These are phyloP conservation scores for Fusarium penzigii DNA, from an alignment of 2,329 filamentous ascomycete genomes.

Conservation along the genomic window DNA sequence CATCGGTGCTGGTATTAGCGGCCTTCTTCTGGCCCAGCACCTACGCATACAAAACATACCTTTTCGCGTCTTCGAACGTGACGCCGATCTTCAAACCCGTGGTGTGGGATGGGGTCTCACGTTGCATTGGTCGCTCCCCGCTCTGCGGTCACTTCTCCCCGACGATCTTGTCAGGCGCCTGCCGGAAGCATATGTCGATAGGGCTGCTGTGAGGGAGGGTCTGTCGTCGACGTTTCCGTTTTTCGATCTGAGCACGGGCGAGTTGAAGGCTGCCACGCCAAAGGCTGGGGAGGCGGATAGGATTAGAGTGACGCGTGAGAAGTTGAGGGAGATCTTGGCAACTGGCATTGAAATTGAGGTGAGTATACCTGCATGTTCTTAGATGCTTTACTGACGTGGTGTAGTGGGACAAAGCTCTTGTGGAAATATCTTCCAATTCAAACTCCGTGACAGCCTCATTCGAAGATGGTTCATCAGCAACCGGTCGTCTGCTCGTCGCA, in stretches of 20 bases:
- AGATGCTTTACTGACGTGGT: not conserved
- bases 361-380: not conserved
- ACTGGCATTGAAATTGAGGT: slow-evolving; percentile 50
- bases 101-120: slow-evolving; percentile 64
- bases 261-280: slow-evolving; percentile 42
- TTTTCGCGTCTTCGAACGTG: slow-evolving; percentile 56
- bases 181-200: slow-evolving; percentile 54
- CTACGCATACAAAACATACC: slow-evolving; percentile 35
- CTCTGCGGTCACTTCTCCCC: slow-evolving; percentile 53
- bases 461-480: slow-evolving; percentile 44
- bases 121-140: slow-evolving; percentile 61
- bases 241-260: slow-evolving; percentile 54
- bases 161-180: slow-evolving; percentile 45
- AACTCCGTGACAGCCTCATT: slow-evolving; percentile 45
- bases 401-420: slow-evolving; percentile 44
- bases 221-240: slow-evolving; percentile 53
- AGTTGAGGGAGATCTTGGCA: slow-evolving; percentile 47
- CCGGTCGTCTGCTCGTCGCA: slow-evolving; percentile 48
- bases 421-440: slow-evolving; percentile 28
- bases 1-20: slow-evolving; percentile 40
- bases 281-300: slow-evolving; percentile 45
- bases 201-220: slow-evolving; percentile 48
- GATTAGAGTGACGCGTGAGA: slow-evolving; percentile 49
- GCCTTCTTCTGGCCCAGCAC: slow-evolving; percentile 39
- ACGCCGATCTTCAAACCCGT: slow-evolving; percentile 46